phyloP scores from a whole-genome alignment of 1,139 yeast genomes.

The Debaryomyces robertsiae region DNA sequence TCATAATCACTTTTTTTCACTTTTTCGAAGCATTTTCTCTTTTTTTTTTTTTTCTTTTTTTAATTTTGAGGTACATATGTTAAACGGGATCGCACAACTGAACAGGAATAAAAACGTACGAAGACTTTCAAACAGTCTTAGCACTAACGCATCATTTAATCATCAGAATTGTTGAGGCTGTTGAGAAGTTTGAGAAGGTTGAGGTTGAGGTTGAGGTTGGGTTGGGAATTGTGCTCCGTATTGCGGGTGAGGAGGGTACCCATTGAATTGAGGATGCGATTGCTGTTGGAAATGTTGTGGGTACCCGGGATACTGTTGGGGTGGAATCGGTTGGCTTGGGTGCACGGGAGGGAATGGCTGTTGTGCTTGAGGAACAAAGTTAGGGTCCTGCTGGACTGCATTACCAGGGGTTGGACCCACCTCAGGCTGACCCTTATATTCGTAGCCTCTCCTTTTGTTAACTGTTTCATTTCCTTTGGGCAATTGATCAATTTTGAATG shows the following conservation, averaged over 20 bases:
- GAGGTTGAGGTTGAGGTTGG: conserved; percentile 11
- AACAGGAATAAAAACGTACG: conserved; percentile 1
- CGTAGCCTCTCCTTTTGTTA: conserved; percentile 41
- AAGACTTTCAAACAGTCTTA: no score
- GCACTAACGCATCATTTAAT: background rate
- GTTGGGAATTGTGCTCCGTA: conserved; percentile 14
- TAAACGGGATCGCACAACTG: conserved; percentile 4
- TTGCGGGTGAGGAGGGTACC: conserved; percentile 18
- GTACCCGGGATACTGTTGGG: conserved; percentile 31
- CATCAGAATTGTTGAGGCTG: conserved; percentile 19
- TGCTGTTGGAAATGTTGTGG: conserved; percentile 28
- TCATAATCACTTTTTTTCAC: conserved; percentile 11
- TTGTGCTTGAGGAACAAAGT: conserved; percentile 12
- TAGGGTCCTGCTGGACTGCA: conserved; percentile 16
- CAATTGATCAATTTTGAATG: conserved; percentile 73
- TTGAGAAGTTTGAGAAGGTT: no score
- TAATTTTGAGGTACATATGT: background rate
- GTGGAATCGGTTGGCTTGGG: conserved; percentile 20
- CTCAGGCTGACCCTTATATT: conserved; percentile 55
- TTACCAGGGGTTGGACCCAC: conserved; percentile 18
- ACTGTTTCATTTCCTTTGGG: conserved; percentile 54
- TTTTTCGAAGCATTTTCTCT: conserved; percentile 10
- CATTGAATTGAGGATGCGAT: conserved; percentile 18
- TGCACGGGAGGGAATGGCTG: conserved; percentile 21
- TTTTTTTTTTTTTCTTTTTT: conserved; percentile 13